Evolutionary conservation across 805 yeast species (phyloP), one percentile per base, ranked within the genome.

Genomic region (Komagataella ulmi): DNA sequence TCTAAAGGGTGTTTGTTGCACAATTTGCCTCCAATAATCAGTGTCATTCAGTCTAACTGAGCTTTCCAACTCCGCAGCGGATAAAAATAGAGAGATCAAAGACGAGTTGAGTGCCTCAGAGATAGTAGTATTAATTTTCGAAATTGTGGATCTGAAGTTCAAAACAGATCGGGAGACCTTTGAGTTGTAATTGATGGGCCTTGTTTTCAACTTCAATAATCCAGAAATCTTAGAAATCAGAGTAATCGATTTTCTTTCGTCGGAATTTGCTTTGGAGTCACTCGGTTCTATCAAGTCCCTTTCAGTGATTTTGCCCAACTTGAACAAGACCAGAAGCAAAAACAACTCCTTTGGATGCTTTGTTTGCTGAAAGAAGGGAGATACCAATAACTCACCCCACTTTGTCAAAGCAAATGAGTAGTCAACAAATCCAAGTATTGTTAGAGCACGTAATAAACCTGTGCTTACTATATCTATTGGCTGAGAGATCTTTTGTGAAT

Each of bases 161-260:
- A 86, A 69, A 43, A 87, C 68, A 44, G 78, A 75, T 56, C 83
- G 77, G 17, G 88, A 85, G 40, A 88, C 71, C 12, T 88, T 89
- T 2, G 90, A 90, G 47, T 76, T 75, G 65, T 79, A 82, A 49
- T 75, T 77, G 45, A 70, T 70, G 24, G 79, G 79, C 59, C 68
- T 71, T 47, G 69, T 81, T 3, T 73, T 69, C 3, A 74, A 59
- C 17, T 72, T 66, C 44, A 79, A 65, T 4, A 80, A 63, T 3
- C 76, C 64, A 14, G 77, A 67, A 8, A 81, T 63, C 55, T 84
- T 74, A 6, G 80, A 64, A 18, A 80, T 64, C 47, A 80, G 58
- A 21, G 68, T 60, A 14, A 74, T 68, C 8, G 69, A 63, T 24
- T 62, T 55, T 46, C 54, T 58, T 30, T 64, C 47, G 74, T 61